Percentiles rank a stretch among this genome's conserved stretches.
Conservation (phyloP, 139 green algal species). For the Chlamydomonas sp. region DNA sequence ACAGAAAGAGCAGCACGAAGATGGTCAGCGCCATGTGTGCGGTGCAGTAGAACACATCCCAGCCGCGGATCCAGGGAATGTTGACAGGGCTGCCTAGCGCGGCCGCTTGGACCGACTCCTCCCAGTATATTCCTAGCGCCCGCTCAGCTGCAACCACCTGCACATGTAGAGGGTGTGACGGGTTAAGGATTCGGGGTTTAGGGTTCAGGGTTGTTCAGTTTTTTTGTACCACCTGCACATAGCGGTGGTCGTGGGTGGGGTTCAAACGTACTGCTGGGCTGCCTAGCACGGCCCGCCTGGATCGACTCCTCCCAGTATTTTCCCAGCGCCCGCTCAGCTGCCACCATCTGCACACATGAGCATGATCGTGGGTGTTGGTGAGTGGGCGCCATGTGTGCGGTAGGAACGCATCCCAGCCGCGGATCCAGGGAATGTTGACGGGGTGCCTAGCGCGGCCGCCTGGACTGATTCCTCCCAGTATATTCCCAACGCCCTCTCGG, state of each 20-base stretch:
- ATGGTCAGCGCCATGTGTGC: conserved; percentile 31
- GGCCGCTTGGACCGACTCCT: conserved; percentile 24
- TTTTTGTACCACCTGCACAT: too few species aligned
- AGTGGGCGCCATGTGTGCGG: conserved; percentile 30
- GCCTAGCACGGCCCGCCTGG: too few species aligned
- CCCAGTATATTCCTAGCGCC: conserved; percentile 25
- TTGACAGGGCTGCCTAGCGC: too few species aligned
- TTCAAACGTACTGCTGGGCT: too few species aligned
- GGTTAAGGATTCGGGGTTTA: too few species aligned
- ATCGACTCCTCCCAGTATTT: too few species aligned
- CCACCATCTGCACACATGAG: too few species aligned
- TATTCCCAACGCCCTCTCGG: conserved; percentile 18
- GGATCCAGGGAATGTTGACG: conserved; percentile 23
- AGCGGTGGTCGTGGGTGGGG: too few species aligned
- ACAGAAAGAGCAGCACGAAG: conserved; percentile 23
- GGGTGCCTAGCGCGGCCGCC: conserved; percentile 1
- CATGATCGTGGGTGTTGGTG: too few species aligned
- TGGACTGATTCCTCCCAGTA: conserved; percentile 33
- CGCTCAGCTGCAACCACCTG: conserved; percentile 20
- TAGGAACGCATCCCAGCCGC: conserved; percentile 31
- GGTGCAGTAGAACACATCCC: conserved; percentile 32
- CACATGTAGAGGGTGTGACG: too few species aligned
- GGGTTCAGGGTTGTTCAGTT: too few species aligned
- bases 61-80: conserved; percentile 23
- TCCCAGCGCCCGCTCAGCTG: too few species aligned